Base-by-base conservation (phyloP, 768 basidiomycete species). In the Leucosporidium yakuticum region DNA sequence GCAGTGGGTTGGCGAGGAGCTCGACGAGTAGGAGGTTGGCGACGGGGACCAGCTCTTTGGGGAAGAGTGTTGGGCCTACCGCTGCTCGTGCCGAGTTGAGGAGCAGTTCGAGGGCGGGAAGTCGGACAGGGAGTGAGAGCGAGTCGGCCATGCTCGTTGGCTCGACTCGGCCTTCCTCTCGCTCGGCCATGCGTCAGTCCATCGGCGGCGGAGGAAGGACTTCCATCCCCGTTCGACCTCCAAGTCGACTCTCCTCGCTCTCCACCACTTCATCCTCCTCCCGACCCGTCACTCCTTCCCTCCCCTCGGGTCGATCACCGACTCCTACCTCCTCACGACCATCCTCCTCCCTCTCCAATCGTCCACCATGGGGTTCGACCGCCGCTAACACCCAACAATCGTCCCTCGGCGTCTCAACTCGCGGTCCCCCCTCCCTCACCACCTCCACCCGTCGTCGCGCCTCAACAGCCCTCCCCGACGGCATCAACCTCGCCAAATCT, bases 41-140 rank as follows among this genome's bases (percentile, higher is more conserved):
- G 39, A 11, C 57, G 4, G 50, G 50, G 29, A 27, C 25, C 27
- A 60, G 50, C 27, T 27, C 51, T 1, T 4, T 53, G 21, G 50
- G 49, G 27, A 47, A 20, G 47, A 48, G 2, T 2, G 58, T 8
- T 47, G 29, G 19, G n/a, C 14, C 44, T 29, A 11, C n/a, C 2
- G 1, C 47, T 27, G 31, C 21, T 3, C 4, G 14, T 4, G 59
- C 4, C 27, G 17, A 11, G 5, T 23, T 14, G 47, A 21, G 44
- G 60, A 23, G 47, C 56, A 21, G 62, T 62, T 68, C 66, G 60
- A 61, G 21, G 27, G 39, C 25, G 39, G 58, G 39, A 44, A 15
- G 6, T n/a, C 36, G 25, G 6, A 59, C 58, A 7, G 39, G 58
- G 8, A 44, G 39, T 15, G 39, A 44, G 39, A 44, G 39, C 39